Evolutionary conservation across 306 rosid species (phyloP), one percentile per base, ranked within the genome.

Genomic region (Lagenaria siceraria): DNA sequence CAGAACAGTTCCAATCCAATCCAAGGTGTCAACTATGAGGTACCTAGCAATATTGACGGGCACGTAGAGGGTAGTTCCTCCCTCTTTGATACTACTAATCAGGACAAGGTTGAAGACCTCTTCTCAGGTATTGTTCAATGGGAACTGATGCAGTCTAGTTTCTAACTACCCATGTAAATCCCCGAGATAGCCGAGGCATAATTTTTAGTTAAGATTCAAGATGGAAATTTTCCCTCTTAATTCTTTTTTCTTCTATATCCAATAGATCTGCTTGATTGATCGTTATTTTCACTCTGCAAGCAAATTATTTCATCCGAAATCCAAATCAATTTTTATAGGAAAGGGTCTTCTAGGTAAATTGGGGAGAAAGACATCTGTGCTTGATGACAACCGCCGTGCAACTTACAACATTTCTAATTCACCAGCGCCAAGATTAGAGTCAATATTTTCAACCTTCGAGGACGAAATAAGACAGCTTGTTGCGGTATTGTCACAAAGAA

Each of bases 401-500:
- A 88, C 95, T 49, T 96, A 89, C 81, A 87, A 85, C 80, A 71
- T 65, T 53, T 84, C 89, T 70, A 82, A 77, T 79, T 89, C 79
- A 81, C 90, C 92, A 31, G 82, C 42, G 22, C 75, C 82, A 49
- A 83, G 84, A 84, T 85, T 97, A 65, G 98, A 96, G 76, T 92
- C 98, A 60, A 80, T 89, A 76, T 85, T 96, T 71, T 70, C 90
- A 5, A 90, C 98, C 21, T 96, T 96, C 43, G 97, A 96, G 84
- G 84, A 89, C 75, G 99, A 96, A 88, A 65, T 85, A 69, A 92
- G 91, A 89, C 97, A 92, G 85, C 82, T 96, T 79, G 97, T 96
- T 80, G 91, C 92, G 74, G 99, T 96, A 89, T 8, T 69, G 95
- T 88, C 70, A 63, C 79, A 10, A 52, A 52, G 62, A 81, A 58